A percentile compares a stretch with the other conserved stretches of the same genome.
phyloP scores from a whole-genome alignment of 2,329 filamentous ascomycete genomes.

The Rosellinia necatrix region DNA sequence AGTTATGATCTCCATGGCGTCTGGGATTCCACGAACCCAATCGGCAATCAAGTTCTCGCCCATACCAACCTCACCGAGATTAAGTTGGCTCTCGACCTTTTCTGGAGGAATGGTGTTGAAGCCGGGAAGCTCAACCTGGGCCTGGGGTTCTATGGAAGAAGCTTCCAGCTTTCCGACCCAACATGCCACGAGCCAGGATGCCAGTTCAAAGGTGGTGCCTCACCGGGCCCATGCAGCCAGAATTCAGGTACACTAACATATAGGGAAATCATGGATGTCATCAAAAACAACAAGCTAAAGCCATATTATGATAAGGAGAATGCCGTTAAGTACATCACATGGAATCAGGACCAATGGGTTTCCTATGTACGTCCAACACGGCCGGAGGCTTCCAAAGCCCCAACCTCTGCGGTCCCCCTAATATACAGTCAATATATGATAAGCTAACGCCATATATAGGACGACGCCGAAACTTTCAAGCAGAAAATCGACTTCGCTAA shows the following conservation, averaged over 20 bases:
- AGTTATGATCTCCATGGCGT: slow-evolving; percentile 1
- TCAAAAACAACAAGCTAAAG: slow-evolving; percentile 2
- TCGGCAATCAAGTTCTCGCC: background rate
- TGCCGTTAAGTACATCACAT: background rate
- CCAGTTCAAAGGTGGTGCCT: background rate
- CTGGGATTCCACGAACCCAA: slow-evolving; percentile 1
- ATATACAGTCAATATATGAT: too few species aligned
- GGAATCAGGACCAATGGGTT: background rate
- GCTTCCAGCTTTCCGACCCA: background rate
- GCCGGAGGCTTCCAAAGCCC: too few species aligned
- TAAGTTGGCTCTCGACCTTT: background rate
- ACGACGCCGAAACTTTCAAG: slow-evolving; percentile 45
- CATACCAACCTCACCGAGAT: slow-evolving; percentile 9
- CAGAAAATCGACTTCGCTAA: slow-evolving; percentile 43
- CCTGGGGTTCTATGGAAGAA: background rate
- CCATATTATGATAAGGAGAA: background rate
- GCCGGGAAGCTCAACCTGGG: background rate
- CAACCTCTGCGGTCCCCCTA: too few species aligned
- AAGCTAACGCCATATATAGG: slow-evolving; percentile 34
- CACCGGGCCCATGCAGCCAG: background rate
- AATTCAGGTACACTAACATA: background rate
- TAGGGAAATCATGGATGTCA: background rate
- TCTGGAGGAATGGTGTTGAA: background rate
- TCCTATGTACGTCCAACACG: background rate
- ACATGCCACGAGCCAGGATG: background rate